phyloP scores from a whole-genome alignment of 2,329 filamentous ascomycete genomes.

The Xylariaceae sp. region DNA sequence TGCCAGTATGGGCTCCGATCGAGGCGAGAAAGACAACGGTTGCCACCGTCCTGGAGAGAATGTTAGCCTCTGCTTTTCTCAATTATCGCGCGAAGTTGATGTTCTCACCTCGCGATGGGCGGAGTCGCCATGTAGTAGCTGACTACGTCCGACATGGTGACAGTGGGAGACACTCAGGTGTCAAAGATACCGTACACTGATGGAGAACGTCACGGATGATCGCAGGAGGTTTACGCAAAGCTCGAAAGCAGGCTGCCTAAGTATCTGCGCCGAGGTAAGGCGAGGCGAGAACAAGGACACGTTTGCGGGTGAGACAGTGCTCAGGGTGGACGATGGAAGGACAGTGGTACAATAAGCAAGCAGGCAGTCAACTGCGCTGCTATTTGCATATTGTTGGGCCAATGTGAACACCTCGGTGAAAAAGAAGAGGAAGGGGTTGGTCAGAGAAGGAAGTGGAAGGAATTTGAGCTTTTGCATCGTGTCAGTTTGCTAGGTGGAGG shows the following conservation, averaged over 20 bases:
- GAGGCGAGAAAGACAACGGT: constrained; percentile 61
- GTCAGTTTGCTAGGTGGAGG: constrained; percentile 13
- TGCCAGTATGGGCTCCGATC: constrained; percentile 51
- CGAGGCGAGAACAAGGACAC: constrained; percentile 11
- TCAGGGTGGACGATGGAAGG: constrained; percentile 19
- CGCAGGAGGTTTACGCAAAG: background rate
- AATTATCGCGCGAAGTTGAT: background rate
- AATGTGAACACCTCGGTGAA: constrained; percentile 9
- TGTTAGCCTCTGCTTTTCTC: constrained; percentile 11
- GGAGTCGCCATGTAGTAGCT: constrained; percentile 37
- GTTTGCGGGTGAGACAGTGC: constrained; percentile 12
- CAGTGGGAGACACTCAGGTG: background rate
- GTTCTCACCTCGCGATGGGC: constrained; percentile 37
- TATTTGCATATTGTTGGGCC: constrained; percentile 25
- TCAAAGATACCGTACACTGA: background rate
- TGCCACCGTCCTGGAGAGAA: constrained; percentile 57
- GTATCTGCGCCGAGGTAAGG: background rate
- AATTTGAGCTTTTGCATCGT: constrained; percentile 13
- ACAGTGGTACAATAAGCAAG: constrained; percentile 18
- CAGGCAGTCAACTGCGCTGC: constrained; percentile 20
- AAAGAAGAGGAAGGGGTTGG: constrained; percentile 5
- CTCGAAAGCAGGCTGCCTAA: background rate
- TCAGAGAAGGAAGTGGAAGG: constrained; percentile 10
- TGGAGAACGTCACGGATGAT: background rate
- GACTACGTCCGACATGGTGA: constrained; percentile 36